phyloP scores from a whole-genome alignment of 2,329 filamentous ascomycete genomes.

The Colletotrichum limetticola region DNA sequence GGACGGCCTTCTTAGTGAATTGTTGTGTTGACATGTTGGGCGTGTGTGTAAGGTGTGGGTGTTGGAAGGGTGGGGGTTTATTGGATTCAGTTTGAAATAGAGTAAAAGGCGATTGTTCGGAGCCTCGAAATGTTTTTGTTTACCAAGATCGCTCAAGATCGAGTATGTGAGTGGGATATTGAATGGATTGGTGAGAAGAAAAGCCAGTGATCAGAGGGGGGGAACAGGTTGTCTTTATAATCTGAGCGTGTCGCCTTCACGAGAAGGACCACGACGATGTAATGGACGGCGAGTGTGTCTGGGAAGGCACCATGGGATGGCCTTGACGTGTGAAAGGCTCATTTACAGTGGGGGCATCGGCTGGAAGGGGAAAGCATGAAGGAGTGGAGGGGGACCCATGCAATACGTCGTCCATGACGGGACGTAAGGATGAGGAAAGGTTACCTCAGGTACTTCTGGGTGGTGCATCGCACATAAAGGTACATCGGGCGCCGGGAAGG shows the following conservation, averaged over 20 bases:
- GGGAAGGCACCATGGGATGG: constrained; percentile 18
- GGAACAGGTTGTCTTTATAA: constrained; percentile 26
- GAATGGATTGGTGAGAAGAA: background rate
- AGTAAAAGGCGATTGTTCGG: no score
- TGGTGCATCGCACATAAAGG: background rate
- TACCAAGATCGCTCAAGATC: background rate
- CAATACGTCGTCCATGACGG: constrained; percentile 5
- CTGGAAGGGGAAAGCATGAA: constrained; percentile 32
- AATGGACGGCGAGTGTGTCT: constrained; percentile 17
- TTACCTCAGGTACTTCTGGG: background rate
- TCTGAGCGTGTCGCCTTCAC: constrained; percentile 26
- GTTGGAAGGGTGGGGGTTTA: background rate
- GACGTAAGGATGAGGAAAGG: background rate
- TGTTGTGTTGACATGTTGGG: constrained; percentile 50
- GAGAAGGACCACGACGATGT: constrained; percentile 28
- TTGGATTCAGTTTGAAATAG: constrained; percentile 16
- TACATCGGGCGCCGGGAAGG: background rate
- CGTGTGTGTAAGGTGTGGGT: constrained; percentile 19
- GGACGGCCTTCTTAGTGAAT: constrained; percentile 74
- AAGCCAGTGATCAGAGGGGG: accelerated
- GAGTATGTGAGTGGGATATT: background rate
- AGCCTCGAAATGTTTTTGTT: background rate
- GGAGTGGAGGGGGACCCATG: constrained; percentile 31
- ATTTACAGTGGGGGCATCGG: constrained; percentile 25
- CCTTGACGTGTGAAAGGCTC: constrained; percentile 35